These are phyloP conservation scores for Tylopilus orsonianus DNA, from an alignment of 1,284 basidiomycete genomes.

Conservation along the genomic window DNA sequence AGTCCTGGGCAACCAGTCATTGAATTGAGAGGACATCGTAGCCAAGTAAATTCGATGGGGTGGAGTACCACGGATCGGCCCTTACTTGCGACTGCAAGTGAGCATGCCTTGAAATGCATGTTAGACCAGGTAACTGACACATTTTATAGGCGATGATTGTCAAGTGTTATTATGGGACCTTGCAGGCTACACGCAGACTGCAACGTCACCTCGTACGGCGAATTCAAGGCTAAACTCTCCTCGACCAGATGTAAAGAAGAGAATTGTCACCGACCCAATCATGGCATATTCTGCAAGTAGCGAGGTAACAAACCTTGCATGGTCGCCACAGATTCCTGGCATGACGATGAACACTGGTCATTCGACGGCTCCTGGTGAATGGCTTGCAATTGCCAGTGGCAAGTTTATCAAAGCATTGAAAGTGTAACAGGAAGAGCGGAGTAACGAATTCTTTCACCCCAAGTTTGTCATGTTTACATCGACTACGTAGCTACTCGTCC, in stretches of 20 bases:
- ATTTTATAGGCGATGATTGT: slow-evolving; percentile 77
- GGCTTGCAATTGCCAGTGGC: slow-evolving; percentile 87
- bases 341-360: slow-evolving; percentile 73
- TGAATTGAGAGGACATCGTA: slow-evolving; percentile 80
- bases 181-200: slow-evolving; percentile 56
- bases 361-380: slow-evolving; percentile 77
- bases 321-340: slow-evolving; percentile 77
- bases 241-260: slow-evolving; percentile 74
- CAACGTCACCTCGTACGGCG: slow-evolving; percentile 60
- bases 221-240: slow-evolving; percentile 70
- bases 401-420: slow-evolving; percentile 81
- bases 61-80: slow-evolving; percentile 86
- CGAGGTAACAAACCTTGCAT: slow-evolving; percentile 87
- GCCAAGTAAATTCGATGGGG: slow-evolving; percentile 78
- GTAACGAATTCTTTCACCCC: neutral
- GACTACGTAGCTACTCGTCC: slow-evolving; percentile 1
- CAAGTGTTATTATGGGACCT: slow-evolving; percentile 91
- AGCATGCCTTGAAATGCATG: slow-evolving; percentile 21
- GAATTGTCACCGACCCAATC: slow-evolving; percentile 67
- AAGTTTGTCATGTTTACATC: too few relatives aligned
- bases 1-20: slow-evolving; percentile 92
- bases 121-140: slow-evolving; percentile 3
- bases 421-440: slow-evolving; percentile 44
- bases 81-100: slow-evolving; percentile 82
- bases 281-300: slow-evolving; percentile 80